phyloP scores from a whole-genome alignment of 1,284 basidiomycete species.

The Microbotryomycetes sp. region DNA sequence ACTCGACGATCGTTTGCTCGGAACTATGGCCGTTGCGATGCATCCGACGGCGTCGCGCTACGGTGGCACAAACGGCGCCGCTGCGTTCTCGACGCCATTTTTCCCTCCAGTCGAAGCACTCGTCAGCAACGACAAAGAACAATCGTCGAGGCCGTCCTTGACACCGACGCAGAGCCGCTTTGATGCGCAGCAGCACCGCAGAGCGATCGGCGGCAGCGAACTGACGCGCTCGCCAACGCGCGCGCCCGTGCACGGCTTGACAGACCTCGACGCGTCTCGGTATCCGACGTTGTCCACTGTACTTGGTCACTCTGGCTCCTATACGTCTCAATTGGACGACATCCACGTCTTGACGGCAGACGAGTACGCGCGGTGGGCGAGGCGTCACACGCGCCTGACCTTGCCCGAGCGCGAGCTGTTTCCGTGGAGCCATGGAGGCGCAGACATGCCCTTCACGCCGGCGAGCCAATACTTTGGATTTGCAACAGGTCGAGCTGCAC shows the following conservation, averaged over 20 bases:
- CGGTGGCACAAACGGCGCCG: background rate
- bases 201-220: no score
- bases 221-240: background rate
- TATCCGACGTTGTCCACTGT: constrained; percentile 19
- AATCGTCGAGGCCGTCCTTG: background rate
- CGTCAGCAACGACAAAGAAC: no score
- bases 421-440: constrained; percentile 67
- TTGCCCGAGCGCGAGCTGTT: constrained; percentile 69
- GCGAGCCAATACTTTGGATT: constrained; percentile 68
- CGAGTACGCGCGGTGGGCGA: constrained; percentile 56
- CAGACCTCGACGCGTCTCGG: background rate
- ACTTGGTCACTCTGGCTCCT: background rate
- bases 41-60: background rate
- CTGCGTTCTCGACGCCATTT: background rate
- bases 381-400: constrained; percentile 56
- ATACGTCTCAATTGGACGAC: background rate
- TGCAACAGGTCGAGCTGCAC: constrained; percentile 37
- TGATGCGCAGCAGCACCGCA: background rate
- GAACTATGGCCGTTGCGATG: background rate
- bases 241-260: background rate
- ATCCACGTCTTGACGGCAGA: constrained; percentile 51
- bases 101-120: background rate
- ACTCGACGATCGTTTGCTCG: no score
- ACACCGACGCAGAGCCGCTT: background rate
- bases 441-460: constrained; percentile 66